Conservation (phyloP, 371 early-diverging fungal genomes). For the Saksenaea oblongispora region DNA sequence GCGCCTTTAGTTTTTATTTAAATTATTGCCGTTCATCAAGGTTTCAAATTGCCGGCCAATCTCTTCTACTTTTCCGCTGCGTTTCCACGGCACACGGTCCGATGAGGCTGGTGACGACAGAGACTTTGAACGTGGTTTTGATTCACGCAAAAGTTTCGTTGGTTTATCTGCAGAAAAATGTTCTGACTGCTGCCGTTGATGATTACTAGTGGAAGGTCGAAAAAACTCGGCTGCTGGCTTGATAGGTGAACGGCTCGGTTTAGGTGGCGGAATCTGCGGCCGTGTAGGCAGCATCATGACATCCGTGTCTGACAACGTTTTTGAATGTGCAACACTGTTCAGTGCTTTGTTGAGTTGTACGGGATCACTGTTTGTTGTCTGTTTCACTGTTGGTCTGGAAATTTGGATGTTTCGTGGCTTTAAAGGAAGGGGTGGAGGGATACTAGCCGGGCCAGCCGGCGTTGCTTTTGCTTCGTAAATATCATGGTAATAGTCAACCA, state of each 20-base stretch:
- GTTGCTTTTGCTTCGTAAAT: constrained; percentile 1
- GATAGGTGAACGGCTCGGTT: constrained; percentile 29
- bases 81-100: not conserved
- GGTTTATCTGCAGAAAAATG: constrained; percentile 1
- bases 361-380: not conserved
- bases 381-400: not conserved
- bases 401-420: constrained; percentile 30
- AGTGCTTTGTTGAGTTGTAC: not conserved
- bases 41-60: constrained; percentile 24
- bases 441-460: constrained; percentile 15
- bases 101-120: constrained; percentile 16
- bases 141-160: too few species aligned
- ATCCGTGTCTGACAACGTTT: constrained; percentile 34
- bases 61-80: constrained; percentile 22
- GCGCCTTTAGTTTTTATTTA: too few species aligned
- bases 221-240: constrained; percentile 9
- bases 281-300: constrained; percentile 5
- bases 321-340: constrained; percentile 13
- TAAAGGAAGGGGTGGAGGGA: constrained; percentile 36
- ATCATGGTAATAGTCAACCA: constrained; percentile 37
- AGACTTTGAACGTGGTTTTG: constrained; percentile 38
- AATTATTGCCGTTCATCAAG: too few species aligned
- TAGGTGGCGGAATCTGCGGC: constrained; percentile 28
- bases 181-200: constrained; percentile 6
- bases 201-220: constrained; percentile 2